phyloP scores from a whole-genome alignment of 768 basidiomycete genomes.

The Pulveroboletus frians region DNA sequence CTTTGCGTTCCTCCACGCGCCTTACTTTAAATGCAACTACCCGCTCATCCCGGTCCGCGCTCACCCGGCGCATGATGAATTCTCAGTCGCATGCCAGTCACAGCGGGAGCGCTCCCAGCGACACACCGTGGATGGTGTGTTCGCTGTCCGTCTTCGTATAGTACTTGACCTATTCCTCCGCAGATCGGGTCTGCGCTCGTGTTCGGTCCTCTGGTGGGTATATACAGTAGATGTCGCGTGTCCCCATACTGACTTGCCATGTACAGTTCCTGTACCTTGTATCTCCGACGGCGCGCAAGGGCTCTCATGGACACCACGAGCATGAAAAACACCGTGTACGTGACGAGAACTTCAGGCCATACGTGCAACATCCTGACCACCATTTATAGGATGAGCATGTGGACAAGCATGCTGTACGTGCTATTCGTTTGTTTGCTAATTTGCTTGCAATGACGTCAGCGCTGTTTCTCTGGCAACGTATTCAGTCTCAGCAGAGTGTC shows the following conservation, averaged over 20 bases:
- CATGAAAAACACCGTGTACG: conserved; percentile 23
- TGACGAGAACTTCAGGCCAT: not conserved
- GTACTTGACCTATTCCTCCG: not conserved
- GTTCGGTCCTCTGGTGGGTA: conserved; percentile 29
- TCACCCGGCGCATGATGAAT: conserved; percentile 24
- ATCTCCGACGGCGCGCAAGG: conserved; percentile 27
- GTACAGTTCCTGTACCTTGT: conserved; percentile 29
- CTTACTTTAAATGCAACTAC: conserved; percentile 1
- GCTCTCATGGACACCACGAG: conserved; percentile 20
- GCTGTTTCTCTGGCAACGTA: conserved; percentile 16
- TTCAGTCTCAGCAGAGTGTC: conserved; percentile 6
- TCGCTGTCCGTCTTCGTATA: not conserved
- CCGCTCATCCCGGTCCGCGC: conserved; percentile 11
- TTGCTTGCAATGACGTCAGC: not conserved
- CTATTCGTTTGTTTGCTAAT: not conserved
- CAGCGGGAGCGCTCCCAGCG: conserved; percentile 11
- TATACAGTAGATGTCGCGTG: not conserved
- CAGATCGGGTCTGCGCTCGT: conserved; percentile 31
- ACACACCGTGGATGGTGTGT: conserved; percentile 30
- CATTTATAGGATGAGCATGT: conserved; percentile 12
- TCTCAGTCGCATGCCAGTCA: conserved; percentile 23
- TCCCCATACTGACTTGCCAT: not conserved
- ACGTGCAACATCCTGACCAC: conserved; percentile 10
- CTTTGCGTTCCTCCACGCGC: conserved; percentile 16
- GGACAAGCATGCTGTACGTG: conserved; percentile 18